Base-by-base conservation (phyloP, 257 asterid species). In the Fraxinus pennsylvanica region DNA sequence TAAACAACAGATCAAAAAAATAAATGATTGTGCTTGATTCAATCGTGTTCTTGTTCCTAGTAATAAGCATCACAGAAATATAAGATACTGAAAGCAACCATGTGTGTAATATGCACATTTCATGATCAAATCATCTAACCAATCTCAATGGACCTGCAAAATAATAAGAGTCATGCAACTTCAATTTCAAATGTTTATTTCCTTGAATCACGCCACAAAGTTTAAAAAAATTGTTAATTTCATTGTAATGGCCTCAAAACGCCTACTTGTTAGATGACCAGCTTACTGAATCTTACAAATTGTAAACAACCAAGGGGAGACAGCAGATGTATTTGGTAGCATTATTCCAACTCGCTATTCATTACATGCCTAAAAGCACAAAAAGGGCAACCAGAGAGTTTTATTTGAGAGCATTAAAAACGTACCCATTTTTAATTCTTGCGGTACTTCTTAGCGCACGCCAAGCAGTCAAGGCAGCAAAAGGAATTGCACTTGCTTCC, bases 401-500 rank as follows among this genome's bases (percentile, higher is more conserved):
- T 9, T 19, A 78, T 71, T 73, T 15, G 52, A 71, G 10, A 79
- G 15, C 22, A 30, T 17, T 6, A 59, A 71, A 43, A 71, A 71
- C 89, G 33, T 96, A 96, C 99, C 98, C 97, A 73, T 78, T 74
- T 73, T 83, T 83, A 74, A 92, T 91, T 77, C 90, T 86, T 74
- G 98, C 99, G 57, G 94, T 96, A 86, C 96, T 82, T 85, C 85
- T 87, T 72, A 96, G 80, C 14, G 99, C 98, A 74, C 99, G 97
- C 99, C 99, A 96, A 81, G 99, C 99, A 83, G 99, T 96, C 88
- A 96, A 81, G 72, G 99, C 91, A 88, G 98, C 97, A 83, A 96
- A 96, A 54, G 99, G 99, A 78, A 96, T 89, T 70, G 95, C 98
- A 80, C 99, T 96, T 33, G 99, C 99, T 73, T 96, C 99, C 99